phyloP scores from a whole-genome alignment of 1,139 yeast species.

The Zhuliangozyma parablackwelliae region DNA sequence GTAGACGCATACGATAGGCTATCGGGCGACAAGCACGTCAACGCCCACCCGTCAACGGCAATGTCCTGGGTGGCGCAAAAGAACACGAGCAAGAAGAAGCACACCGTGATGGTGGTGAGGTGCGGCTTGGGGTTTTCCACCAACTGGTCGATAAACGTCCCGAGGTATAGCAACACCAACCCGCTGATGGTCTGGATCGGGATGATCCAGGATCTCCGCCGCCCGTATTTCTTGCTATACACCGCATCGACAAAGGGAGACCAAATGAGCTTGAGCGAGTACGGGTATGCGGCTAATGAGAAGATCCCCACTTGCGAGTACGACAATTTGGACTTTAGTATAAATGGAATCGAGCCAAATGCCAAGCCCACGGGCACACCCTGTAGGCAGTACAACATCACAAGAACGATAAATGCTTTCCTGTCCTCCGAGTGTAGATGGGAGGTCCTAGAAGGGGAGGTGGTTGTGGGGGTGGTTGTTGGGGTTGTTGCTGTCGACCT shows the following conservation, averaged over 20 bases:
- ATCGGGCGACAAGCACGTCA: conserved; percentile 74
- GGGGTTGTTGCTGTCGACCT: conserved; percentile 2
- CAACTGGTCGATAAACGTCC: conserved; percentile 52
- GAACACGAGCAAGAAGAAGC: conserved; percentile 74
- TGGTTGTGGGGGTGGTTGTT: conserved; percentile 1
- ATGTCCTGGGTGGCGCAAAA: conserved; percentile 97
- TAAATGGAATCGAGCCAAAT: conserved; percentile 92
- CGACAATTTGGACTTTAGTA: conserved; percentile 75
- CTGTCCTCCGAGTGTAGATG: conserved; percentile 44
- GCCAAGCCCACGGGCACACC: conserved; percentile 97
- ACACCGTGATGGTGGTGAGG: conserved; percentile 49
- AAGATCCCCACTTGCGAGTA: conserved; percentile 90
- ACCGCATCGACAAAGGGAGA: conserved; percentile 93
- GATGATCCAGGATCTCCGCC: conserved; percentile 90
- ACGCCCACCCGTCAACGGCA: conserved; percentile 99
- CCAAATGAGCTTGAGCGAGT: conserved; percentile 88
- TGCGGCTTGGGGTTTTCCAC: conserved; percentile 55
- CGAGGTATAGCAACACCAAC: conserved; percentile 57
- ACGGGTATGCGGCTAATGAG: conserved; percentile 90
- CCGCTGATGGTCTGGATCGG: conserved; percentile 86
- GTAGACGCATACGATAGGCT: conserved; percentile 89
- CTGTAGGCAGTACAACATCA: conserved; percentile 73
- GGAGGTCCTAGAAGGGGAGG: background rate
- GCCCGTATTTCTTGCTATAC: conserved; percentile 63
- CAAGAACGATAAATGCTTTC: conserved; percentile 69